Conservation (phyloP, 2,329 filamentous ascomycete genomes). For the Diaporthe amygdali region DNA sequence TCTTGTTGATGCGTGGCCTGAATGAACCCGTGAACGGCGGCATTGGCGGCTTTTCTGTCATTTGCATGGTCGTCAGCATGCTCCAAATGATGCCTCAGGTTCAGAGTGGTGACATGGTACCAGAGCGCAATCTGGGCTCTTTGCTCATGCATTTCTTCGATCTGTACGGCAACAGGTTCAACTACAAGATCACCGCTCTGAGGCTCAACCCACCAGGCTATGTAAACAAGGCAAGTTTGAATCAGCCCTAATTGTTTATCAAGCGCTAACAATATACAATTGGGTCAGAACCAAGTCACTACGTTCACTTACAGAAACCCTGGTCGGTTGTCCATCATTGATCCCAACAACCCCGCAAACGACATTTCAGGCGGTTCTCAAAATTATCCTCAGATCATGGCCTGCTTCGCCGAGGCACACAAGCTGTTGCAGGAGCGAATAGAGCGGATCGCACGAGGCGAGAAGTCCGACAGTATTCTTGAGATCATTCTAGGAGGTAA, state of each 20-base stretch:
- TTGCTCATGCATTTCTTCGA: constrained; percentile 88
- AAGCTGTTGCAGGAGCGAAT: constrained; percentile 63
- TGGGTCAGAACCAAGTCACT: constrained; percentile 46
- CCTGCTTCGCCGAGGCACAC: constrained; percentile 72
- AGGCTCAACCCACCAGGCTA: constrained; percentile 76
- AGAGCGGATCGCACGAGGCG: constrained; percentile 45
- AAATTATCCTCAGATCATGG: constrained; percentile 70
- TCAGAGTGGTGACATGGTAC: constrained; percentile 62
- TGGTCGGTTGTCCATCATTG: constrained; percentile 83
- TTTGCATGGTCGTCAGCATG: constrained; percentile 90
- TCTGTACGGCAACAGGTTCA: constrained; percentile 84
- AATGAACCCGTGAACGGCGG: constrained; percentile 93
- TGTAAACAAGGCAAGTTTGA: constrained; percentile 71
- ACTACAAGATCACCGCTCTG: constrained; percentile 74
- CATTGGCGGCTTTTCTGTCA: constrained; percentile 91
- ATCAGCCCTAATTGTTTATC: background rate
- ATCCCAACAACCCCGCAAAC: constrained; percentile 84
- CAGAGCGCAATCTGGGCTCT: constrained; percentile 75
- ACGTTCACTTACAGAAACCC: constrained; percentile 61
- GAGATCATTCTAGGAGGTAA: constrained; percentile 76
- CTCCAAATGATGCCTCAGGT: constrained; percentile 79
- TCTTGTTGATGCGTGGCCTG: constrained; percentile 83
- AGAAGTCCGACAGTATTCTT: constrained; percentile 62
- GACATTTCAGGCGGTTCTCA: constrained; percentile 89
- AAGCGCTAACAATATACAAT: background rate